Evolutionary conservation across 2,329 filamentous ascomycete genomes (phyloP), one percentile per base, ranked within the genome.

Genomic region (Davidsoniella virescens): DNA sequence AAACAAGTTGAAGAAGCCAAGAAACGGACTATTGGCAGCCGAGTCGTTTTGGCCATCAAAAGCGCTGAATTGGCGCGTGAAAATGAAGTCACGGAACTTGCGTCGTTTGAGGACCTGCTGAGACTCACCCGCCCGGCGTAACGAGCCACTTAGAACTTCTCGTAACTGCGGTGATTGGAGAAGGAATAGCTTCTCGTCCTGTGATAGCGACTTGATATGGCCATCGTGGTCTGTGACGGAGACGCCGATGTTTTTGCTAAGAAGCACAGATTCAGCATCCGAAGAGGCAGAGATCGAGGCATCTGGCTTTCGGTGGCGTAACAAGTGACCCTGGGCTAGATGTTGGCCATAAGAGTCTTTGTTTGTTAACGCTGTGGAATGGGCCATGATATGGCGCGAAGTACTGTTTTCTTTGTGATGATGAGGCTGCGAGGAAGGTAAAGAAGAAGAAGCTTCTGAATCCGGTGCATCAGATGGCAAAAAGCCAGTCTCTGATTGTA

Each of bases 1-100:
- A 62, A 87, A 87, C 0, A 90, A 67, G 0, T 80, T 84, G 59
- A 84, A 87, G 65, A 88, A 88, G 26, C 84, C 84, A 60, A 83
- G 77, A 57, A 87, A 88, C 0, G 80, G 79, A 40, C 78, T 85
- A 44, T 80, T 77, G 3, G 74, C 71, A 2, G 76, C 74, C 1
- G 67, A 66, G 4, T 72, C 70, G 58, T 87, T 87, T 55, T 84
- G 78, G 9, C 80, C 71, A 62, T 88, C 84, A 61, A 88, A 87
- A 0, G 80, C 72, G 5, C 81, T 84, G 58, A 86, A 84, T 54
- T 81, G 78, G 20, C 75, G 70, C 0, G 81, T 86, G 59, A 87
- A 88, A 47, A 84, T 74, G 42, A 85, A 65, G 49, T 70, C 66
- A 10, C 64, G 63, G 40, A 72, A 65, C 55, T 62, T 61, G 54